Evolutionary conservation across 768 basidiomycete species (phyloP), one percentile per base, ranked within the genome.

Genomic region (Leccinum longicurvipes): DNA sequence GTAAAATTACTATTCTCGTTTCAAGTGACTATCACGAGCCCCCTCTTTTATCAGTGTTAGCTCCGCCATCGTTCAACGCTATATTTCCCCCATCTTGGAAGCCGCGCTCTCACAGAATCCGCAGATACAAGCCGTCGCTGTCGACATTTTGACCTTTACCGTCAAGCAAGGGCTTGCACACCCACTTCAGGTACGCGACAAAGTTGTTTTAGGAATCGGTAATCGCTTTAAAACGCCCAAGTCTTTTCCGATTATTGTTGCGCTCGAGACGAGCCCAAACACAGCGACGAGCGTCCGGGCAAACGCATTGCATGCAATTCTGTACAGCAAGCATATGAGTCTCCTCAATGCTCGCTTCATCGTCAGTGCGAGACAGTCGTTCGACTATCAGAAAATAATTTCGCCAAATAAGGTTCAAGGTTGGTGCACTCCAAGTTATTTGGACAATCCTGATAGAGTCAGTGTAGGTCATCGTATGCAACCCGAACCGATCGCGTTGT

Each of bases 131-230:
- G 79, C 80, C 19, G 80, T 87, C 21, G 96, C 95, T 7, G 82
- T 98, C 50, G 95, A 98, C 60, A 89, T 98, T 44, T 72, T 99
- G 52, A 88, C 83, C 29, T 96, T 97, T 64, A 96, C 94, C 0
- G 85, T 98, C 60, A 93, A 89, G 65, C 96, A 98, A 72, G 97
- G 97, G 3, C 78, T 98, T 50, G 92, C 93, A 6, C 95, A 98
- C 73, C 97, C 97, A 0, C 79, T 99, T 6, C 90, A 92, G 77
- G 91, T 89, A 64, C 51, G 79, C 52, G 6, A 32, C 42, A n/a
- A 62, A 28, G 46, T 24, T 31, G n/a, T 45, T 17, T 4, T 53
- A 27, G n/a, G 11, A 25, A 29, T 51, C 29, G 4, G 31, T 44
- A 50, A 60, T 56, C 12, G 42, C 32, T 17, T 29, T n/a, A 29